These are phyloP conservation scores for Suillus clintonianus DNA, from an alignment of 768 basidiomycete genomes.

Conservation along the genomic window DNA sequence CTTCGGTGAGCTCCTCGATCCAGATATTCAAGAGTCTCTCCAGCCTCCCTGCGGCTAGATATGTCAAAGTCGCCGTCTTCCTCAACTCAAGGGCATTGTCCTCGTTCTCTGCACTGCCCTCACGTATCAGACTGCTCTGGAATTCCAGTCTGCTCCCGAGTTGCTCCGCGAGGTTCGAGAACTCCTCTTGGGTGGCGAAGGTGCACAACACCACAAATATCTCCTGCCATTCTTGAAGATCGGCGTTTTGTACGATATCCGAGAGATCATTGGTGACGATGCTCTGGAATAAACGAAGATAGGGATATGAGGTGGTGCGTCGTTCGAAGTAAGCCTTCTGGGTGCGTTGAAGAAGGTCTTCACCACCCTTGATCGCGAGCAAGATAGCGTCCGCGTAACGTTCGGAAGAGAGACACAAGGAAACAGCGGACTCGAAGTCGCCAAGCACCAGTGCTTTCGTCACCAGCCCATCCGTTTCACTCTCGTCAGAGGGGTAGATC, in stretches of 20 bases:
- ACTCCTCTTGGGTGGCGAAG: constrained; percentile 85
- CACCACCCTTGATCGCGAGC: constrained; percentile 88
- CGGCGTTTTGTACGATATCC: constrained; percentile 96
- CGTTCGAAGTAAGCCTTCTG: constrained; percentile 94
- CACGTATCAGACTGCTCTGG: constrained; percentile 63
- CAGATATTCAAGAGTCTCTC: constrained; percentile 91
- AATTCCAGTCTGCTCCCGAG: constrained; percentile 90
- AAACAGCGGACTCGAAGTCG: constrained; percentile 93
- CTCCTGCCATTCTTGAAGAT: constrained; percentile 92
- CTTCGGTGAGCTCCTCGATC: constrained; percentile 87
- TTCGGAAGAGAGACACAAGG: constrained; percentile 84
- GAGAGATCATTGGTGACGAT: constrained; percentile 90
- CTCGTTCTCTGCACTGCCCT: constrained; percentile 41
- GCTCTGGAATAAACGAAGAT: constrained; percentile 92
- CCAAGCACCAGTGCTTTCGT: constrained; percentile 94
- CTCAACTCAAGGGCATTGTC: constrained; percentile 48
- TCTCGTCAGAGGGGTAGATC: constrained; percentile 87
- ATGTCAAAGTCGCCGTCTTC: constrained; percentile 90
- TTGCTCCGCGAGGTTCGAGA: constrained; percentile 85
- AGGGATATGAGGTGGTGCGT: constrained; percentile 73
- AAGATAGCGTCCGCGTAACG: constrained; percentile 95
- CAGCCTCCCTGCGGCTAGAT: constrained; percentile 86
- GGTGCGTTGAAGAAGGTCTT: constrained; percentile 81
- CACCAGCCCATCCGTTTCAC: constrained; percentile 82
- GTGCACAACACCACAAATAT: constrained; percentile 97